These are phyloP conservation scores for Aspergillus bertholletiae DNA, from an alignment of 495 filamentous ascomycete species.

Conservation along the genomic window DNA sequence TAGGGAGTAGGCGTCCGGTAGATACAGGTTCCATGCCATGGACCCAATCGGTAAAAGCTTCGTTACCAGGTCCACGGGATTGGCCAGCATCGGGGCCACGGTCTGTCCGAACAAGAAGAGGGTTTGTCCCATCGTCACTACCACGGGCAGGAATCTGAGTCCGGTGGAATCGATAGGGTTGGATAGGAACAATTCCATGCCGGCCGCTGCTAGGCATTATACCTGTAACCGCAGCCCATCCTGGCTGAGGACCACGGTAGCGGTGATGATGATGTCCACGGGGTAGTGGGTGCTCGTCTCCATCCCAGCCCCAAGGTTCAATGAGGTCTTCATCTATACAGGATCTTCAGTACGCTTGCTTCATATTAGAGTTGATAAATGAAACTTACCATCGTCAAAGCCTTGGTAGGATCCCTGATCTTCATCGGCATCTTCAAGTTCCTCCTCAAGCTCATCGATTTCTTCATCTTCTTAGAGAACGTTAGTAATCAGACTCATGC, in stretches of 20 bases:
- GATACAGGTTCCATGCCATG: conserved; percentile 49
- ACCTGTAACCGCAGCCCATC: conserved; percentile 43
- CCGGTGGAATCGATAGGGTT: conserved; percentile 53
- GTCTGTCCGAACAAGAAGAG: conserved; percentile 56
- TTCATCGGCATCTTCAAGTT: conserved; percentile 48
- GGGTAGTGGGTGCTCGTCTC: conserved; percentile 42
- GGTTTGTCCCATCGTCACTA: conserved; percentile 78
- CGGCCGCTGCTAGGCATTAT: conserved; percentile 35
- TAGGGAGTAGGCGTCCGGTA: conserved; percentile 43
- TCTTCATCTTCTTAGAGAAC: conserved; percentile 47
- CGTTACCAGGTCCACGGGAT: conserved; percentile 27
- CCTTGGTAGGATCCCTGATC: conserved; percentile 43
- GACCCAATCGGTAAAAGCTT: conserved; percentile 52
- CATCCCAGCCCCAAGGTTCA: conserved; percentile 56
- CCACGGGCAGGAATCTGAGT: conserved; percentile 44
- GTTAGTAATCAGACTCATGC: conserved; percentile 3
- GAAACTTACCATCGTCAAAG: conserved; percentile 40
- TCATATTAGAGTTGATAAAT: background rate
- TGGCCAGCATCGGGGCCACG: conserved; percentile 32
- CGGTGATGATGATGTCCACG: conserved; percentile 47
- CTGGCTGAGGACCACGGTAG: conserved; percentile 36
- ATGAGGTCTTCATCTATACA: conserved; percentile 46
- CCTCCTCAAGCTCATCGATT: conserved; percentile 46
- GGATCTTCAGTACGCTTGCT: conserved; percentile 6
- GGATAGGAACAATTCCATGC: conserved; percentile 42